Conservation (phyloP, 805 yeast genomes). For the Kodamaea fukazawae region DNA sequence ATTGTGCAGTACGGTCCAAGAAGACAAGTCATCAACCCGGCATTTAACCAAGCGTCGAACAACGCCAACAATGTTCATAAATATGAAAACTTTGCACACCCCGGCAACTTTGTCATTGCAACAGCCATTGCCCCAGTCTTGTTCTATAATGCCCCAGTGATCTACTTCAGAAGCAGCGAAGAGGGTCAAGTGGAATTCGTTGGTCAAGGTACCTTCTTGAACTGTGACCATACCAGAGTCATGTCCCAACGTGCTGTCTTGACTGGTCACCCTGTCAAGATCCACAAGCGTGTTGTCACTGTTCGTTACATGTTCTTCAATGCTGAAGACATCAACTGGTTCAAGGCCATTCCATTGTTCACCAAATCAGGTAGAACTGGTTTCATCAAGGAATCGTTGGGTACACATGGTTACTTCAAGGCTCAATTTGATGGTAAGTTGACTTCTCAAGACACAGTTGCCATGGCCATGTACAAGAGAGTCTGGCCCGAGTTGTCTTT, state of each 20-base stretch:
- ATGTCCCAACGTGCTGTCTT: slow-evolving; percentile 84
- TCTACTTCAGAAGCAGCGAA: slow-evolving; percentile 65
- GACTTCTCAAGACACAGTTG: slow-evolving; percentile 88
- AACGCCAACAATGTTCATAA: slow-evolving; percentile 85
- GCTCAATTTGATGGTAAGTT: slow-evolving; percentile 91
- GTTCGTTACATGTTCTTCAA: slow-evolving; percentile 97
- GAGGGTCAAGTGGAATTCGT: slow-evolving; percentile 60
- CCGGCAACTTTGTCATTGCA: slow-evolving; percentile 67
- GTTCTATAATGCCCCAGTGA: slow-evolving; percentile 80
- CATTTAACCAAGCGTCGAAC: slow-evolving; percentile 75
- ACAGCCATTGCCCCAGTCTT: slow-evolving; percentile 85
- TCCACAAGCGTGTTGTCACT: slow-evolving; percentile 88
- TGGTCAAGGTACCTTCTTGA: slow-evolving; percentile 88
- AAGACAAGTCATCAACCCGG: slow-evolving; percentile 76
- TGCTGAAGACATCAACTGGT: slow-evolving; percentile 82
- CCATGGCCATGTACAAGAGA: slow-evolving; percentile 90
- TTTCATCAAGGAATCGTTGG: slow-evolving; percentile 89
- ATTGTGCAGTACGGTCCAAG: slow-evolving; percentile 93
- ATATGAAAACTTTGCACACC: slow-evolving; percentile 78
- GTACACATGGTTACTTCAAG: slow-evolving; percentile 98
- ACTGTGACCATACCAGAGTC: slow-evolving; percentile 80
- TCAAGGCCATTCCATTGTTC: slow-evolving; percentile 86
- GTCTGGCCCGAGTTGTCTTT: slow-evolving; percentile 73
- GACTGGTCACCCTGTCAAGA: slow-evolving; percentile 94
- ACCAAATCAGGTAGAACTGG: slow-evolving; percentile 94